Evolutionary conservation across 345 rosid genomes (phyloP).

Genomic region (Ceriops tagal): DNA sequence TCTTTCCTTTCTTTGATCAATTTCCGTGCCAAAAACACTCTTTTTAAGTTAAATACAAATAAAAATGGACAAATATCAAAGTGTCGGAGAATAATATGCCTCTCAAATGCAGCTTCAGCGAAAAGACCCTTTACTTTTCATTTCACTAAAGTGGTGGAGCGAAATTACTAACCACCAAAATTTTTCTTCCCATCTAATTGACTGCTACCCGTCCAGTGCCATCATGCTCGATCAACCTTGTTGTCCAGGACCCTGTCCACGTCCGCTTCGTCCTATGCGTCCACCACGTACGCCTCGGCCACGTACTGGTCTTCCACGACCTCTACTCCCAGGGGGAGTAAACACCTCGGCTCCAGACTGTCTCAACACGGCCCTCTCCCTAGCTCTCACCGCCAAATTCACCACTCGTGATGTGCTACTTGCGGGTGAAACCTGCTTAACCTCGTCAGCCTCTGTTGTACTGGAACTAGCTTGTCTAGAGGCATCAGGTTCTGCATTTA

Average conservation of each 20-base stretch:
- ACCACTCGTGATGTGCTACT: constrained; percentile 42
- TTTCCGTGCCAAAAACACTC: no score
- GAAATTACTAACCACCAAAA: no score
- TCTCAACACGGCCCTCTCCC: constrained; percentile 48
- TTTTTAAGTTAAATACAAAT: no score
- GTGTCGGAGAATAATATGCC: no score
- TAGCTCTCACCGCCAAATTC: constrained; percentile 54
- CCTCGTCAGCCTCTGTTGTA: constrained; percentile 43
- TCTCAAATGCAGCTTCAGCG: no score
- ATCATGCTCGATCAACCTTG: constrained; percentile 21
- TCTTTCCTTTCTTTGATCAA: no score
- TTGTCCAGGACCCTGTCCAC: constrained; percentile 45
- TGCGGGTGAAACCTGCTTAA: constrained; percentile 44
- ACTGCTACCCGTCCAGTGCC: no score
- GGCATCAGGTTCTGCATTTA: constrained; percentile 24
- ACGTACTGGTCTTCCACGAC: constrained; percentile 50
- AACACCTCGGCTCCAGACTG: constrained; percentile 40
- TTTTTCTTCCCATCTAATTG: no score
- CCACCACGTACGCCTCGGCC: constrained; percentile 41
- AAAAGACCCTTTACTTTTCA: no score
- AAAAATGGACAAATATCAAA: no score
- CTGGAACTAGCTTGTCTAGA: constrained; percentile 30
- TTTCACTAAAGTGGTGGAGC: no score
- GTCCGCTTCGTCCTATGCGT: constrained; percentile 43
- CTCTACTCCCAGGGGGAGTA: constrained; percentile 31